A percentile compares a stretch with the other conserved stretches of the same genome.
phyloP scores from a whole-genome alignment of 2,329 filamentous ascomycete species.

The Chaetomium strumarium region DNA sequence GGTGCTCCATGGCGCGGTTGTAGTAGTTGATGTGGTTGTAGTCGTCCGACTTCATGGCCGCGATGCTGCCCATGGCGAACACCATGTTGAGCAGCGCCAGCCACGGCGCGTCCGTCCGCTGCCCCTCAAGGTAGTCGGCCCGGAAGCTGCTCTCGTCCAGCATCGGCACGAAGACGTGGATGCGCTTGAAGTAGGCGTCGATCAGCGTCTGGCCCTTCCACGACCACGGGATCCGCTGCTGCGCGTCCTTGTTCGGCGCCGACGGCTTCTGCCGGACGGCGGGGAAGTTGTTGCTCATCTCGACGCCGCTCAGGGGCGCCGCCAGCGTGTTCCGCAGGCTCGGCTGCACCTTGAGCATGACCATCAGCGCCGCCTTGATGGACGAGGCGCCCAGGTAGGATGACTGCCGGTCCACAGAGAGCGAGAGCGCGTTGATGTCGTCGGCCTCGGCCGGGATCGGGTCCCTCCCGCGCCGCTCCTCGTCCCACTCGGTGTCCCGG shows the following conservation, averaged over 20 bases:
- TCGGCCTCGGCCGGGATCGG: conserved; percentile 59
- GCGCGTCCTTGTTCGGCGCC: conserved; percentile 40
- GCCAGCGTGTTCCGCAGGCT: conserved; percentile 41
- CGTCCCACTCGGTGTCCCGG: conserved; percentile 61
- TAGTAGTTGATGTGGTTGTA: conserved; percentile 66
- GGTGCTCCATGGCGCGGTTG: conserved; percentile 58
- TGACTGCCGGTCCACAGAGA: conserved; percentile 50
- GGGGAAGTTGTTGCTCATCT: conserved; percentile 42
- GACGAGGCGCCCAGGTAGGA: conserved; percentile 70
- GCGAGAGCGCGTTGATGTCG: conserved; percentile 64
- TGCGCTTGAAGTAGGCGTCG: conserved; percentile 69
- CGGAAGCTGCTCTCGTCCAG: conserved; percentile 67
- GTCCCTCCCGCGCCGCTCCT: conserved; percentile 50
- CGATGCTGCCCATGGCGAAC: conserved; percentile 68
- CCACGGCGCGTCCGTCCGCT: conserved; percentile 63
- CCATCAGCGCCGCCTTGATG: conserved; percentile 67
- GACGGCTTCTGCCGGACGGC: conserved; percentile 37
- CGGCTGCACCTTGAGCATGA: conserved; percentile 56
- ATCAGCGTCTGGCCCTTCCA: conserved; percentile 63
- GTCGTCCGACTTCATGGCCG: conserved; percentile 58
- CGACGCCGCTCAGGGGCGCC: conserved; percentile 41
- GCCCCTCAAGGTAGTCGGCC: conserved; percentile 56
- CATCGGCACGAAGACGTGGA: conserved; percentile 68
- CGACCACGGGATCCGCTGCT: conserved; percentile 49
- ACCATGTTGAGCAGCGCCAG: conserved; percentile 69